Base-by-base conservation (phyloP, 805 yeast genomes). In the Candida maltosa region DNA sequence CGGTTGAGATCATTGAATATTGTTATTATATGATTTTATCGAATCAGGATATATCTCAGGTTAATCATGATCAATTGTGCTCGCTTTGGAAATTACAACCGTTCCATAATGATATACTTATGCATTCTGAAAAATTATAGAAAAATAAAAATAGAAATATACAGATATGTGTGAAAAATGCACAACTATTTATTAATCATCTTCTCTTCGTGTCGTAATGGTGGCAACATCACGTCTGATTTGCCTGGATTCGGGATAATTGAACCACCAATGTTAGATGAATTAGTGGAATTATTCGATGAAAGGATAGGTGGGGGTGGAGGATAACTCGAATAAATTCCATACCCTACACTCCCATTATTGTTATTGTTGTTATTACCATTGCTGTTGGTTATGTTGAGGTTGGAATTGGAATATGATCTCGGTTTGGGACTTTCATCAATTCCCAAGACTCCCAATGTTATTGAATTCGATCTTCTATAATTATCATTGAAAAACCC, bases 1-100 rank as follows among this genome's bases (percentile, higher is more conserved):
- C 71, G 0, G 43, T 58, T 3, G 61, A 62, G 31, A 38, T 62
- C 3, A 49, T 65, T 3, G 37, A 50, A 23, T 45, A 45, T 26
- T 51, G 62, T 37, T 60, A 39, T 34, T 28, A 31, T 8, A 37
- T 32, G 4, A 12, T 36, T n/a, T n/a, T n/a, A n/a, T n/a, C n/a
- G n/a, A n/a, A n/a, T n/a, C n/a, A n/a, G n/a, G n/a, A n/a, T n/a
- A n/a, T n/a, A n/a, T n/a, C n/a, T n/a, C n/a, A n/a, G n/a, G n/a
- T n/a, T n/a, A n/a, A n/a, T n/a, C 48, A 44, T 31, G 31, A 34
- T 11, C 32, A 49, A 9, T 44, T 56, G 2, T 40, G 31, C 6
- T 44, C 44, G 5, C 25, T 51, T 9, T 59, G 65, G 65, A 41
- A 35, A 14, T 44, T 59, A 31, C 47, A 48, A 16, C 33, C 37